phyloP scores from a whole-genome alignment of 129 eudicot species.

The Flaveria sonorensis region DNA sequence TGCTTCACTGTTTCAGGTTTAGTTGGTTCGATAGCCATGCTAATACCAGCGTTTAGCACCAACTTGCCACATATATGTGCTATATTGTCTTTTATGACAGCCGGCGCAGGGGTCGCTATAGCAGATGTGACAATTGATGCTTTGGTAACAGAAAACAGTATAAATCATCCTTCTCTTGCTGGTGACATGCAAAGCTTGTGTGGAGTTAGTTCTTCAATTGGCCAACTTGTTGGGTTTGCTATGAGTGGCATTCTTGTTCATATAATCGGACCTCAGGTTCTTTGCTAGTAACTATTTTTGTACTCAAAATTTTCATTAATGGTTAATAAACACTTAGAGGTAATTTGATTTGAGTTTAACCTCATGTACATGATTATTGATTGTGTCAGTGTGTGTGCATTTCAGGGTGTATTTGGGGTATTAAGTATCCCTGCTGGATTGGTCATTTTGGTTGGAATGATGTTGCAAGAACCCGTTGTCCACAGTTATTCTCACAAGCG shows the following conservation, averaged over 20 bases:
- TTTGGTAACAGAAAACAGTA: conserved; percentile 85
- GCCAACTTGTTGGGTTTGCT: conserved; percentile 67
- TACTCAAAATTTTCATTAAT: conserved; percentile 9
- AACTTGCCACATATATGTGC: conserved; percentile 64
- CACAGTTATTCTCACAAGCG: conserved; percentile 53
- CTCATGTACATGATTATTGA: background rate
- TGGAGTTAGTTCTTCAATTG: conserved; percentile 69
- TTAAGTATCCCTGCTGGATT: conserved; percentile 69
- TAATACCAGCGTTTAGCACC: conserved; percentile 52
- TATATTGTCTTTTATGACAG: conserved; percentile 62
- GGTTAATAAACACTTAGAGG: background rate
- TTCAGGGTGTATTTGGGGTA: conserved; percentile 78
- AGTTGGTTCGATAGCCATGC: conserved; percentile 62
- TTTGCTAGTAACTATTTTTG: background rate
- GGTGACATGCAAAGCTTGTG: conserved; percentile 95
- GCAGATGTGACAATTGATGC: conserved; percentile 97
- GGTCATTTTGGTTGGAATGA: conserved; percentile 62
- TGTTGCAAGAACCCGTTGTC: conserved; percentile 65
- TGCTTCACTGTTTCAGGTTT: conserved; percentile 48
- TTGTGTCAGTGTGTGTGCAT: background rate
- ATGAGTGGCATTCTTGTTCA: conserved; percentile 85
- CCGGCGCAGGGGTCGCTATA: conserved; percentile 85
- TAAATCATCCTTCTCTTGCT: conserved; percentile 79
- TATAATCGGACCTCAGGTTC: conserved; percentile 74
- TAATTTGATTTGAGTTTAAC: conserved; percentile 4